Evolutionary conservation across 805 yeast species (phyloP), one percentile per base, ranked within the genome.

Genomic region (Blastobotrys americana): DNA sequence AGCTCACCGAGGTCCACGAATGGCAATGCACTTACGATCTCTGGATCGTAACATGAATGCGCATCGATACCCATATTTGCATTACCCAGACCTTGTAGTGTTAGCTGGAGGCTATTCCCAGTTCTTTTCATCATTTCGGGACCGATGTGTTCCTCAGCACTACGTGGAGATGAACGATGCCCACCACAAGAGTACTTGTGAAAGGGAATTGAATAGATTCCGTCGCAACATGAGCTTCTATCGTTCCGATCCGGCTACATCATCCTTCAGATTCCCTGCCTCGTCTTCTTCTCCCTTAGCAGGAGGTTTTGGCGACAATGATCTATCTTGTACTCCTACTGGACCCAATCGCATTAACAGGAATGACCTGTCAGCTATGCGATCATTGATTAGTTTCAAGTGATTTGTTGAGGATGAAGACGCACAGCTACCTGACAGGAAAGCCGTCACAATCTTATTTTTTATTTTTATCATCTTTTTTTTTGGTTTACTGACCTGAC

Each of bases 71-170:
- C 98, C 98, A 0, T 68, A 74, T 48, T 69, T 93, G 45, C 77
- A 76, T 51, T 93, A 82, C 59, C 98, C 98, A 2, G 96, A 93
- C 65, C 78, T 93, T 36, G 79, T 86, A 31, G 78, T 93, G 27
- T 70, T 93, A 37, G 84, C 87, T 51, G 97, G 97, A 22, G 98
- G 98, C 9, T 93, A 93, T 69, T 80, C 82, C 59, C 70, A 71
- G 33, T 93, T 89, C 58, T 89, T 71, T 63, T 80, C 79, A 39
- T 61, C 63, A 23, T 78, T 71, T 59, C 70, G 76, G 39, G 63
- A 61, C 18, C 68, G 80, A 37, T 88, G 97, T 59, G 69, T 60
- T 49, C 95, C 95, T 2, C 84, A 77, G 53, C 78, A 76, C 44
- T 93, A 93, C 56, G 78, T 89, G 41, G 90, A 81, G 55, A 90